phyloP scores from a whole-genome alignment of 2,329 filamentous ascomycete species.

The Venturiaceae sp. region DNA sequence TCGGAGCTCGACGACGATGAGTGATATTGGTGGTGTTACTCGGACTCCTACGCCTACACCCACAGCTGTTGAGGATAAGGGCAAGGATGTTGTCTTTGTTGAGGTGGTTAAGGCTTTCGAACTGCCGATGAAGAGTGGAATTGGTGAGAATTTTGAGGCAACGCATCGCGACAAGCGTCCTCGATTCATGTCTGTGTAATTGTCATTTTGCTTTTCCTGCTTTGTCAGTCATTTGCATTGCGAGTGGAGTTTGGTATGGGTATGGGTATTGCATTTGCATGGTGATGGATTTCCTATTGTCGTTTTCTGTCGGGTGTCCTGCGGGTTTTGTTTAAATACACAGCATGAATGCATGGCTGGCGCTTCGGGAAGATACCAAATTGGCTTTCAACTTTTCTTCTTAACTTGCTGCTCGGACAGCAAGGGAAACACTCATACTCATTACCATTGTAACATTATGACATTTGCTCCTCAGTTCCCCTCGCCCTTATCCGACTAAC shows the following conservation, averaged over 20 bases:
- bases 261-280: neutral
- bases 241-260: neutral
- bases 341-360: neutral
- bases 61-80: neutral
- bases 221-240: neutral
- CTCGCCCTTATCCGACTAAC: no score
- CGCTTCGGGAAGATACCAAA: neutral
- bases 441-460: neutral
- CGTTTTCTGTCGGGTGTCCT: neutral
- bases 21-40: neutral
- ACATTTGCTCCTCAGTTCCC: no score
- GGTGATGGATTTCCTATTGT: neutral
- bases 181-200: neutral
- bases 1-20: neutral
- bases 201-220: neutral
- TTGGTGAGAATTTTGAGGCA: neutral
- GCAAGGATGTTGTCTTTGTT: neutral
- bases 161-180: slow-evolving; percentile 1
- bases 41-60: neutral
- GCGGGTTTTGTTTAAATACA: neutral
- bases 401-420: neutral
- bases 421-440: neutral
- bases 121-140: neutral
- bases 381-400: neutral
- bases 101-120: neutral